Evolutionary conservation across 176 grass and related monocot species (phyloP), one percentile per base, ranked within the genome.

Genomic region (Eleusine indica): DNA sequence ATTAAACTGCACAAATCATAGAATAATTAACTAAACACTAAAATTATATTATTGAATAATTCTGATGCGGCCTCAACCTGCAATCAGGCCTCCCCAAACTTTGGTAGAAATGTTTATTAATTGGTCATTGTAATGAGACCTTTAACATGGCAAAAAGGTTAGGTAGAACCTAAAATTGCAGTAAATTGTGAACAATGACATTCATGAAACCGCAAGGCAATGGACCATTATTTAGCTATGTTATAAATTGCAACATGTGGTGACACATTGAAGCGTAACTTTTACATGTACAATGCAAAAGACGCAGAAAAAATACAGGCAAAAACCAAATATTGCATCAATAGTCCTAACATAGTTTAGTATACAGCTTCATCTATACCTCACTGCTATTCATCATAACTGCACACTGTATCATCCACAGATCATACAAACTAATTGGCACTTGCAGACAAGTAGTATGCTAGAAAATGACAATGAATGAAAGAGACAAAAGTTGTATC

Each of bases 381-480:
- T 32, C 28, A 63, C 60, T 29, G 22, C 62, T 32, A 32, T 65
- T 65, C 21, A 65, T 28, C 28, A 18, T 39, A 17, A 38, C 12
- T 67, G 11, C 28, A 9, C 30, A 66, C 15, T 39, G 15, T 46
- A 65, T 6, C 42, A 15, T 78, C 76, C 18, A 35, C 21, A 63
- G 1, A 41, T 76, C 32, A 11, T 49, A 76, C 42, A 62, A 57
- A 5, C 38, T 56, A 66, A 42, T 2, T 57, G n/a, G 6, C 4
- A 16, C 46, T 66, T 14, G 17, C 46, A 53, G 22, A 65, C 32
- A 72, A 42, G 56, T 57, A 4, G 18, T 73, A 71, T 52, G 22
- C 70, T 86, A 37, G 6, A 73, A 79, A 70, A 77, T 68, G 71
- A 46, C 12, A 12, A 68, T 12, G 41, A 66, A 73, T 17, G 13